phyloP scores from a whole-genome alignment of 176 grass and related monocot species.

The Saccharum officinarum region DNA sequence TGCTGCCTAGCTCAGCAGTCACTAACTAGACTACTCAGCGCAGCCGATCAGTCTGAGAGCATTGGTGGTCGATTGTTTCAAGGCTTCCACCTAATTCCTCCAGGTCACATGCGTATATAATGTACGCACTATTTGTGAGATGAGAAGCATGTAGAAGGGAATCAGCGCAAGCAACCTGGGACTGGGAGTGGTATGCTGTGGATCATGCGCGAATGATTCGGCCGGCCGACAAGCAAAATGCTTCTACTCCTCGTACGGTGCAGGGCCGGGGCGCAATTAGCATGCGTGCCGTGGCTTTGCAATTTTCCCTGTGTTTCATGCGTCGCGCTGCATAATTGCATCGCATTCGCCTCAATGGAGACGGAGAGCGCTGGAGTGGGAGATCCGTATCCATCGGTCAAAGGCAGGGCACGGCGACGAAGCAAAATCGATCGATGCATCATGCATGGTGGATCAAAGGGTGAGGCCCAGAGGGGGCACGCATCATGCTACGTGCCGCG shows the following conservation, averaged over 20 bases:
- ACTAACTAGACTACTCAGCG: no score
- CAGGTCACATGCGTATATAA: no score
- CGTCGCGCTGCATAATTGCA: neutral
- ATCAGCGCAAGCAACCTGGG: neutral
- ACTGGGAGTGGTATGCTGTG: neutral
- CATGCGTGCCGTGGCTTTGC: constrained; percentile 6
- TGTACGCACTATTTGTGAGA: no score
- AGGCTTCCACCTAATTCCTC: no score
- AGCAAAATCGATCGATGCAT: neutral
- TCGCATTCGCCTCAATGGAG: neutral
- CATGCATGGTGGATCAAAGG: neutral
- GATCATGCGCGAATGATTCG: constrained; percentile 31
- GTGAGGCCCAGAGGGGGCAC: neutral
- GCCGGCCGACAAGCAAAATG: neutral
- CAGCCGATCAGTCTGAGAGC: no score
- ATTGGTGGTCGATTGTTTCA: no score
- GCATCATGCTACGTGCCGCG: constrained; percentile 20
- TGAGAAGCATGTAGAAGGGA: neutral
- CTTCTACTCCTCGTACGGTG: neutral
- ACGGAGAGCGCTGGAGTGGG: neutral
- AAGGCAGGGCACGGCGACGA: neutral
- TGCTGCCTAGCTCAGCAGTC: no score
- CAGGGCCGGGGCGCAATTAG: neutral
- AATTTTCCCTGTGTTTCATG: neutral
- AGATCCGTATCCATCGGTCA: constrained; percentile 14